Base-by-base conservation (phyloP, 2,329 filamentous ascomycete genomes). In the Aaosphaeria arxii region DNA sequence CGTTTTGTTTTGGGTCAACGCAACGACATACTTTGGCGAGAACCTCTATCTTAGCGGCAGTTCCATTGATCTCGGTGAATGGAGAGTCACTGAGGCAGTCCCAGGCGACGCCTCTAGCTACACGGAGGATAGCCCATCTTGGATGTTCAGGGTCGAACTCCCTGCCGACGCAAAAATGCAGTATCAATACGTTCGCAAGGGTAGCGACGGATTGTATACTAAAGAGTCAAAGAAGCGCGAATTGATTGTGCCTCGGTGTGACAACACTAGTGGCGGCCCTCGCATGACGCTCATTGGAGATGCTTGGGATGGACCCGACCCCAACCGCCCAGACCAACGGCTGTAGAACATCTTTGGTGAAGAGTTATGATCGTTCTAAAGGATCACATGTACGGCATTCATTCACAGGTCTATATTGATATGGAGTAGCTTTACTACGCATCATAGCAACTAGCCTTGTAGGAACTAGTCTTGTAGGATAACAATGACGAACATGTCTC, bases 21-120 rank as follows among this genome's bases (percentile, higher is more conserved):
- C 75, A 1, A 60, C 66, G 2, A 78, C 74, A 2, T 76, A 75
- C 57, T 77, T 59, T 47, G 75, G 75, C 33, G 74, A 78, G 58
- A 75, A 76, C 51, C 46, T 78, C 5, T 73, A 72, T 41, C 53
- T 77, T 5, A 54, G 66, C 0, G 75, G 75, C 41, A 71, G 67
- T 54, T 60, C 63, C 1, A 51, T 61, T 0, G 72, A 74, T 17
- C 59, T 77, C 2, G 75, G 75, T 1, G 51, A 54, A 6, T 76
- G 73, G 71, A 55, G 71, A 6, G 33, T 70, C 2, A 56, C 52
- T 4, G 65, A 65, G 44, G 66, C 67, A 17, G 60, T 70, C 50
- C 63, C 66, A 13, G 56, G 77, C 44, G 60, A 63, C 38, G 66
- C 72, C 1, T 60, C 59, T 9, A 61, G 58, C 6, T 78, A 77